Evolutionary conservation across 2,329 filamentous ascomycete genomes (phyloP).

Genomic region (Rugonectria rugulosa): DNA sequence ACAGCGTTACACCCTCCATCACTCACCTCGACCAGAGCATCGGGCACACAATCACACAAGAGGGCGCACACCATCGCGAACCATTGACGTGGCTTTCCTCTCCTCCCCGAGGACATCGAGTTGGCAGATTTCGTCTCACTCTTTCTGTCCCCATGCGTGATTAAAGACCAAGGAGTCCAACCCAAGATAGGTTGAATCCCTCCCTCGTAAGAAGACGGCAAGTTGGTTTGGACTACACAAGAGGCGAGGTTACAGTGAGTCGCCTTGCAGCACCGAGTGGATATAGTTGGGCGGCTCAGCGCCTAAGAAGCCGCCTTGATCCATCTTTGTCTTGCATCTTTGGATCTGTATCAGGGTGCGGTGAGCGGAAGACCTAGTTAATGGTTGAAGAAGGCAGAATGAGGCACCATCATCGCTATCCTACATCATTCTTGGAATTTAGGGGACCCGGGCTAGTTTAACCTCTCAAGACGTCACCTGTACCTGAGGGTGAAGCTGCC

Average conservation of each 20-base stretch:
- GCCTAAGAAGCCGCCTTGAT: conserved; percentile 11
- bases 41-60: no score
- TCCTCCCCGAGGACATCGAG: no score
- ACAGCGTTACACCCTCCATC: background rate
- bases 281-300: conserved; percentile 19
- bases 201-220: no score
- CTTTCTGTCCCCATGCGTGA: background rate
- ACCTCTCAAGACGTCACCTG: conserved; percentile 1
- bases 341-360: background rate
- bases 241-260: background rate
- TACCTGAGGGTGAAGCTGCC: conserved; percentile 12
- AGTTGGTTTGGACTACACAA: background rate
- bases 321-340: background rate
- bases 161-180: background rate
- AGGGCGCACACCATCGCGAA: no score
- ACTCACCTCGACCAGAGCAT: background rate
- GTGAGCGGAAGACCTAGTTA: background rate
- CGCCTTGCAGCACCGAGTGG: conserved; percentile 10
- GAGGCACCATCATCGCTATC: background rate
- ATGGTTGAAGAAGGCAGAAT: background rate
- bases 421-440: background rate
- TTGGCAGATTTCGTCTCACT: background rate
- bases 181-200: no score
- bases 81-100: no score
- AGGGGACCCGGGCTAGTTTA: no score